Evolutionary conservation across 768 basidiomycete genomes (phyloP).

Genomic region (Boletellus emodensis): DNA sequence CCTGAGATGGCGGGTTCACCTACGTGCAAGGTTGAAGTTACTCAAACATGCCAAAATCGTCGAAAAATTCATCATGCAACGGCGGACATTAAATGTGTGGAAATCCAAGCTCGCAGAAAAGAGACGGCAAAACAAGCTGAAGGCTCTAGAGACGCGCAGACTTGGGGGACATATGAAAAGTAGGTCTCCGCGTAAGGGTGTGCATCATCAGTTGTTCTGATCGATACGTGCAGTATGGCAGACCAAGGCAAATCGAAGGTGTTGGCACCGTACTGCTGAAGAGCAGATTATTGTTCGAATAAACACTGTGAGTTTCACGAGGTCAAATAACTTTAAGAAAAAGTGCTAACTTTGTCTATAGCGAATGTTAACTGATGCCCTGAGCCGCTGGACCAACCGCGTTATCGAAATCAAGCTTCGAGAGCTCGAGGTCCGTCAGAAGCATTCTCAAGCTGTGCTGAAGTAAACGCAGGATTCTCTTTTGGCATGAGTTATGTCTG

Average conservation of each 20-base stretch:
- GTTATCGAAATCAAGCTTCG: slow-evolving; percentile 71
- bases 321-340: not conserved
- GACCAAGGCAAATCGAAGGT: slow-evolving; percentile 33
- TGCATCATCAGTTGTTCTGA: slow-evolving; percentile 4
- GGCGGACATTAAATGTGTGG: slow-evolving; percentile 50
- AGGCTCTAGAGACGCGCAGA: slow-evolving; percentile 39
- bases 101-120: slow-evolving; percentile 41
- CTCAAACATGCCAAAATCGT: slow-evolving; percentile 53
- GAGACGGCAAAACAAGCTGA: slow-evolving; percentile 42
- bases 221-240: slow-evolving; percentile 43
- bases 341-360: slow-evolving; percentile 24
- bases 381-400: slow-evolving; percentile 65
- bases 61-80: slow-evolving; percentile 46
- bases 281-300: slow-evolving; percentile 37
- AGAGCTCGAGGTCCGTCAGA: slow-evolving; percentile 61
- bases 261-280: slow-evolving; percentile 43
- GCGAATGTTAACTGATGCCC: slow-evolving; percentile 47
- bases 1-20: slow-evolving; percentile 51
- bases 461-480: slow-evolving; percentile 28
- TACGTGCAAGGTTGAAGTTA: slow-evolving; percentile 47
- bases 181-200: slow-evolving; percentile 27
- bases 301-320: slow-evolving; percentile 35
- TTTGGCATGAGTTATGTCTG: slow-evolving; percentile 12
- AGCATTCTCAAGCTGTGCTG: slow-evolving; percentile 35
- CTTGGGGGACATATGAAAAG: slow-evolving; percentile 27